These are phyloP conservation scores for Fraxinus paxiana DNA, from an alignment of 305 asterid species.

Conservation along the genomic window DNA sequence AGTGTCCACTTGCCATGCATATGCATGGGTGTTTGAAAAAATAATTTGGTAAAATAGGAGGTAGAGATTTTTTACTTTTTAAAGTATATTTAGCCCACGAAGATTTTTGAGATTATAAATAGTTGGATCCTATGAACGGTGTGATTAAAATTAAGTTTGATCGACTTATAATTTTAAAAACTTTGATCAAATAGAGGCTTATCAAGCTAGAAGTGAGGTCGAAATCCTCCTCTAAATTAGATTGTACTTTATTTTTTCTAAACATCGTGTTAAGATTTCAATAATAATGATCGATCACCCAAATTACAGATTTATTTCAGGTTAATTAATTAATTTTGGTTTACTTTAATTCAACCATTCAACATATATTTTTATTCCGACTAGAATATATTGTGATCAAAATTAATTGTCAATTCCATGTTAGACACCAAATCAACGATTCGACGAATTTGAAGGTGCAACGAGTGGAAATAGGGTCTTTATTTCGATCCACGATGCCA, in stretches of 20 bases:
- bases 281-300: no score
- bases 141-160: background rate
- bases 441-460: slow-evolving; percentile 42
- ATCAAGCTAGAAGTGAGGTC: background rate
- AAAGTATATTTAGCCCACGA: background rate
- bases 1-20: background rate
- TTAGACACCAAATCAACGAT: no score
- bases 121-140: background rate
- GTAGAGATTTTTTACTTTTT: background rate
- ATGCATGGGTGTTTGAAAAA: background rate
- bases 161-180: no score
- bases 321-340: no score
- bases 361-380: background rate
- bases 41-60: background rate
- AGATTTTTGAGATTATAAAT: background rate
- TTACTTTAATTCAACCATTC: background rate
- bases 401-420: background rate
- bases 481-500: slow-evolving; percentile 60
- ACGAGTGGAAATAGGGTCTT: slow-evolving; percentile 55
- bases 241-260: background rate
- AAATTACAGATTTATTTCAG: no score
- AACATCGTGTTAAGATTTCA: no score
- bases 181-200: background rate
- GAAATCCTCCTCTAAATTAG: background rate
- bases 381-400: background rate